Base-by-base conservation (phyloP, 306 rosid genomes). In the Malus orientalis region DNA sequence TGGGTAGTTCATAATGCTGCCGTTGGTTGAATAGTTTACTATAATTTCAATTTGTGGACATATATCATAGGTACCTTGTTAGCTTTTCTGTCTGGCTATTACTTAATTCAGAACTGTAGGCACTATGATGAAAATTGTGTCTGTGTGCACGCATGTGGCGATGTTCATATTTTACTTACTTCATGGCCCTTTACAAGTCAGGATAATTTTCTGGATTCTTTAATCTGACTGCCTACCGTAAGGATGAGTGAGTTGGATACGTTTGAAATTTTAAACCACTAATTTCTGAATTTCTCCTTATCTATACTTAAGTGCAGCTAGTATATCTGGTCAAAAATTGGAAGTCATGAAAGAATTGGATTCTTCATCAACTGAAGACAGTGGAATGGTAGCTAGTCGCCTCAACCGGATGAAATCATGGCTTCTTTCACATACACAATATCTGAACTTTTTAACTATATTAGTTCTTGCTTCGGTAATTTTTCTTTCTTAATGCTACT, bases 331-430 rank as follows among this genome's bases (percentile, higher is more conserved):
- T 32, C 53, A 80, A 73, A 74, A 74, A 73, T 33, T 88, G 74
- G 87, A 90, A 32, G 84, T 81, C 29, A 79, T 87, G 79, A 84
- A 85, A 74, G 90, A 86, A 75, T 67, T 90, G 81, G 83, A 86
- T 75, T 33, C 80, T 60, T 36, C 84, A 18, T 29, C 84, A n/a
- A 79, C 78, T 44, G 89, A 87, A 67, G 85, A 73, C 51, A 78
- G 75, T 79, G 88, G 91, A 81, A 15, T 84, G 69, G 25, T 83
- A 54, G 74, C 86, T 58, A 58, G 58, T 22, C 62, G 63, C 38
- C 83, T 90, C 82, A 86, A 79, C 87, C 67, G 60, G 80, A 70
- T 81, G 76, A 90, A 74, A 61, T 45, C 63, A 42, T 74, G 77
- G 77, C 77, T 74, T 61, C 77, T 74, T 61, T 74, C 70, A 16